These are phyloP conservation scores for Beauveria varroae DNA, from an alignment of 2,329 filamentous ascomycete genomes.

Conservation along the genomic window DNA sequence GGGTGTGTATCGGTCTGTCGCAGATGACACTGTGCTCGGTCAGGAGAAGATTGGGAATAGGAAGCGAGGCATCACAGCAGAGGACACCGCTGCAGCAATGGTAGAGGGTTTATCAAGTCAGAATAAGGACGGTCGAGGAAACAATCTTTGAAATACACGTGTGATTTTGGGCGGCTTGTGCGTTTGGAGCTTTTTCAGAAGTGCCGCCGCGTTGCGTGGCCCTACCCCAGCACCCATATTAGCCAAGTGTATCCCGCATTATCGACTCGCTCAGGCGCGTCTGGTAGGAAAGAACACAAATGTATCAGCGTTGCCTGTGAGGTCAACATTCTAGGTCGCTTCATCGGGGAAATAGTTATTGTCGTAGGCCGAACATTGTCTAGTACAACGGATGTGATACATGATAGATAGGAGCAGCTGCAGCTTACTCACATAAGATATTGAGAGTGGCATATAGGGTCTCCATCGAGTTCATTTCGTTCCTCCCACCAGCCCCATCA, in stretches of 20 bases:
- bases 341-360: neutral
- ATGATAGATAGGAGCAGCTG: neutral
- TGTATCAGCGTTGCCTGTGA: neutral
- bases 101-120: conserved; percentile 36
- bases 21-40: conserved; percentile 53
- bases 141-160: too few species aligned
- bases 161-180: neutral
- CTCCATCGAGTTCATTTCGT: neutral
- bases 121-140: conserved; percentile 28
- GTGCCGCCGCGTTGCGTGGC: neutral
- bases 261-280: neutral
- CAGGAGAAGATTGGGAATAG: conserved; percentile 50
- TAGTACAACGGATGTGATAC: neutral
- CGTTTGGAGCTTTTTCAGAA: neutral
- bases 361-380: neutral
- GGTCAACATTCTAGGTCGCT: neutral
- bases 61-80: conserved; percentile 46
- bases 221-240: neutral
- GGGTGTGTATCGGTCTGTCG: conserved; percentile 52
- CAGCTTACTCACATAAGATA: neutral
- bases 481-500: neutral
- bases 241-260: neutral
- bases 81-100: conserved; percentile 47
- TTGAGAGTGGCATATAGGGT: neutral
- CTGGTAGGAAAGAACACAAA: neutral